Percentiles rank a stretch among this genome's conserved stretches.
phyloP scores from a whole-genome alignment of 345 rosid genomes.

The Iberis pinnata region DNA sequence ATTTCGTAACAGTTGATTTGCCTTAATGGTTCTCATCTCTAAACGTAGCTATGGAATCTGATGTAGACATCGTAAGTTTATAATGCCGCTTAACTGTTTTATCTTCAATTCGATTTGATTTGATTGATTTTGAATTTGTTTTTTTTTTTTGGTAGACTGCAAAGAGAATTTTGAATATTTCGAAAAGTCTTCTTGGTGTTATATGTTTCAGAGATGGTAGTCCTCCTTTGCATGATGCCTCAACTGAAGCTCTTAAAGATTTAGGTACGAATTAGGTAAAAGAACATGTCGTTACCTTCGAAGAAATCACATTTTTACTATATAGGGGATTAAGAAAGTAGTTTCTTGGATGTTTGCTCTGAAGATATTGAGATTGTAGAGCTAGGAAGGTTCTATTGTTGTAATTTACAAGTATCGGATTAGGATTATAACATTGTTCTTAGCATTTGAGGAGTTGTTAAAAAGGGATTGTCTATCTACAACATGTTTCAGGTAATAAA shows the following conservation, averaged over 20 bases:
- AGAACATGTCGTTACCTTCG: too few species aligned
- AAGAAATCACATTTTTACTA: constrained; percentile 2
- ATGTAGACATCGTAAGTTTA: constrained; percentile 87
- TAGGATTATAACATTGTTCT: too few species aligned
- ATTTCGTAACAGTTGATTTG: constrained; percentile 63
- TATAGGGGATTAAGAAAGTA: constrained; percentile 2
- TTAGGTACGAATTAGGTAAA: constrained; percentile 41
- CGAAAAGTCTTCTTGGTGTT: constrained; percentile 53
- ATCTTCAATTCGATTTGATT: too few species aligned
- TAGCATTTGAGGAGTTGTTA: too few species aligned
- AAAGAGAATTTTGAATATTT: constrained; percentile 37
- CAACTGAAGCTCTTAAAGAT: constrained; percentile 41
- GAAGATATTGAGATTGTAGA: constrained; percentile 50
- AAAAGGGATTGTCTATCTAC: too few species aligned
- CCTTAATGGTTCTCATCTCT: constrained; percentile 88
- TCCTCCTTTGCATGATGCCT: constrained; percentile 77
- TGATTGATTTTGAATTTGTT: too few species aligned
- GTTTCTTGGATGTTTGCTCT: constrained; percentile 16
- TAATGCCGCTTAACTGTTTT: too few species aligned
- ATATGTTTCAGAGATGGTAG: constrained; percentile 92
- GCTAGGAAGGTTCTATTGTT: too few species aligned
- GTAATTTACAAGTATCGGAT: too few species aligned
- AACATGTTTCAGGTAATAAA: too few species aligned
- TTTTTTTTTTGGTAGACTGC: constrained; percentile 34
- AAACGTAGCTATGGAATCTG: constrained; percentile 60